Conservation (phyloP, 805 yeast genomes). For the Cyberlindnera saturnus region DNA sequence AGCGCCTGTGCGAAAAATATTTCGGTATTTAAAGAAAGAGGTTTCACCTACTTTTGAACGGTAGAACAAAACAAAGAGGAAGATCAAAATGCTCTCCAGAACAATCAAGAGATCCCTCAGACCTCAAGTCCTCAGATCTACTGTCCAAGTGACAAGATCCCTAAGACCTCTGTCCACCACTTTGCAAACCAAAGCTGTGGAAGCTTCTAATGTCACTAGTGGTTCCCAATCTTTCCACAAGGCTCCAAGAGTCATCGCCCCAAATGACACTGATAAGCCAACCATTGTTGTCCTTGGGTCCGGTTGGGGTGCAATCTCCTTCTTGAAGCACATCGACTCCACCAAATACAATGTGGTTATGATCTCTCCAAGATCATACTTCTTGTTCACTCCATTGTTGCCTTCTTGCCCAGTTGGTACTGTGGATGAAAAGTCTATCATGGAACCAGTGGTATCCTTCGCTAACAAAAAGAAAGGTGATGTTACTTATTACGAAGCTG, state of each 20-base stretch:
- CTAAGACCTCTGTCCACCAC: too few relatives aligned
- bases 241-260: slow-evolving; percentile 32
- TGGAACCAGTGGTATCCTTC: slow-evolving; percentile 88
- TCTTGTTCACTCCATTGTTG: slow-evolving; percentile 86
- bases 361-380: slow-evolving; percentile 89
- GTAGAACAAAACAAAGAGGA: too few relatives aligned
- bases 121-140: too few relatives aligned
- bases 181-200: slow-evolving; percentile 2
- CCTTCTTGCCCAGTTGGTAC: slow-evolving; percentile 95
- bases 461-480: slow-evolving; percentile 76
- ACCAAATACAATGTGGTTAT: slow-evolving; percentile 83
- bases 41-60: too few relatives aligned
- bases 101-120: too few relatives aligned
- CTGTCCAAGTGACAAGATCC: too few relatives aligned
- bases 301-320: slow-evolving; percentile 93
- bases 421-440: slow-evolving; percentile 81
- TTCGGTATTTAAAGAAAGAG: too few relatives aligned
- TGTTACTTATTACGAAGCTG: slow-evolving; percentile 82
- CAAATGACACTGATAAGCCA: slow-evolving; percentile 29
- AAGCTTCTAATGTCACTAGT: slow-evolving; percentile 5
- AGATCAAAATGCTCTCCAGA: too few relatives aligned
- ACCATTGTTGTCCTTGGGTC: slow-evolving; percentile 67
- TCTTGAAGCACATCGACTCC: slow-evolving; percentile 79
- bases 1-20: too few relatives aligned
- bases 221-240: slow-evolving; percentile 34